A percentile compares a stretch with the other conserved stretches of the same genome.
Conservation (phyloP, 2,329 filamentous ascomycete genomes). For the Diplodia seriata region DNA sequence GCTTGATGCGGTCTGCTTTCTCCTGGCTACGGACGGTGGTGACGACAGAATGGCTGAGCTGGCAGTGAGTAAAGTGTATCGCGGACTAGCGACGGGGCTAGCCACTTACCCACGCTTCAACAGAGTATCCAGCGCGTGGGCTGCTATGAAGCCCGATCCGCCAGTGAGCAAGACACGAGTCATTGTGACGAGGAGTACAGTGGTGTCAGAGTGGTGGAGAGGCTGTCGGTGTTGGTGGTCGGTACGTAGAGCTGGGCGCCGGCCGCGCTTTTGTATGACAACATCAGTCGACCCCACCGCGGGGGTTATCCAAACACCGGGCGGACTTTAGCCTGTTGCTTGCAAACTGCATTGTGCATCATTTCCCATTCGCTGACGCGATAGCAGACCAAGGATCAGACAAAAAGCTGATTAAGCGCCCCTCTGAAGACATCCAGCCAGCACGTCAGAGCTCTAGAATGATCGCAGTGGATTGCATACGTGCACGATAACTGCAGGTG, state of each 20-base stretch:
- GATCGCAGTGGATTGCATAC: no score
- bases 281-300: slow-evolving; percentile 25
- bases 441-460: no score
- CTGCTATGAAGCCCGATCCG: slow-evolving; percentile 70
- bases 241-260: slow-evolving; percentile 2
- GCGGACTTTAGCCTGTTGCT: slow-evolving; percentile 14
- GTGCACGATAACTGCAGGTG: background rate
- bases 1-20: slow-evolving; percentile 67
- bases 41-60: slow-evolving; percentile 64
- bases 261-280: slow-evolving; percentile 22
- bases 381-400: background rate
- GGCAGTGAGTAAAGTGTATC: background rate
- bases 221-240: background rate
- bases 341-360: background rate
- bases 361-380: slow-evolving; percentile 1
- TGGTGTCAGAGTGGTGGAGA: background rate
- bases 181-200: slow-evolving; percentile 36
- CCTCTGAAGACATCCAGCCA: no score
- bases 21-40: slow-evolving; percentile 67
- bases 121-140: slow-evolving; percentile 67
- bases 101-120: slow-evolving; percentile 57
- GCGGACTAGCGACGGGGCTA: background rate
- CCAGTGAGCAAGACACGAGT: slow-evolving; percentile 55
- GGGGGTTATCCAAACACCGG: slow-evolving; percentile 19
- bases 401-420: background rate